A percentile compares a stretch with the other conserved stretches of the same genome.
Conservation (phyloP, 371 early-diverging fungal genomes). For the Circinella minor region DNA sequence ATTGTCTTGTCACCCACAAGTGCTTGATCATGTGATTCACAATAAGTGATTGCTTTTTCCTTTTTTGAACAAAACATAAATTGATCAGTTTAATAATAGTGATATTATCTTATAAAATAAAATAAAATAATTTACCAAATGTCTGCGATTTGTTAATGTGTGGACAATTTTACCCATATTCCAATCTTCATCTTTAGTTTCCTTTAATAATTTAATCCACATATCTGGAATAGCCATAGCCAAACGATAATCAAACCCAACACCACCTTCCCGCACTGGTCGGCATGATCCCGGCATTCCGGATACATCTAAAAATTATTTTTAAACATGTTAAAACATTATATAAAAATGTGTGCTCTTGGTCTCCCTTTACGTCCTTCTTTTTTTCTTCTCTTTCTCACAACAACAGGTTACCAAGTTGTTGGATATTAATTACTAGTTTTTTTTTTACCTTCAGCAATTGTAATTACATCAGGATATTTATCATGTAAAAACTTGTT, state of each 20-base stretch:
- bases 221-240: conserved; percentile 98
- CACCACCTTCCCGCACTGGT: conserved; percentile 88
- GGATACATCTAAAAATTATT: conserved; percentile 76
- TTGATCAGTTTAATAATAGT: neutral
- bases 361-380: too few relatives aligned
- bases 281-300: conserved; percentile 98
- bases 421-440: neutral
- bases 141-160: conserved; percentile 91
- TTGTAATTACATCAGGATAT: conserved; percentile 82
- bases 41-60: conserved; percentile 92
- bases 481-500: conserved; percentile 85
- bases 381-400: too few relatives aligned
- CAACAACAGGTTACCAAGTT: too few relatives aligned
- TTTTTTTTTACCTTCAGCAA: conserved; percentile 78
- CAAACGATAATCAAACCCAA: conserved; percentile 97
- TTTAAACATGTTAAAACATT: neutral
- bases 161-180: conserved; percentile 84
- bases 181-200: conserved; percentile 93
- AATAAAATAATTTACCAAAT: conserved; percentile 34
- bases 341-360: too few relatives aligned
- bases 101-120: neutral
- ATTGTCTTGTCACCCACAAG: conserved; percentile 97
- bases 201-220: conserved; percentile 98
- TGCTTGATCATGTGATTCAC: conserved; percentile 97
- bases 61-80: conserved; percentile 24